Conservation (phyloP, 176 grass and related monocot genomes). For the Aegilops tauschii region DNA sequence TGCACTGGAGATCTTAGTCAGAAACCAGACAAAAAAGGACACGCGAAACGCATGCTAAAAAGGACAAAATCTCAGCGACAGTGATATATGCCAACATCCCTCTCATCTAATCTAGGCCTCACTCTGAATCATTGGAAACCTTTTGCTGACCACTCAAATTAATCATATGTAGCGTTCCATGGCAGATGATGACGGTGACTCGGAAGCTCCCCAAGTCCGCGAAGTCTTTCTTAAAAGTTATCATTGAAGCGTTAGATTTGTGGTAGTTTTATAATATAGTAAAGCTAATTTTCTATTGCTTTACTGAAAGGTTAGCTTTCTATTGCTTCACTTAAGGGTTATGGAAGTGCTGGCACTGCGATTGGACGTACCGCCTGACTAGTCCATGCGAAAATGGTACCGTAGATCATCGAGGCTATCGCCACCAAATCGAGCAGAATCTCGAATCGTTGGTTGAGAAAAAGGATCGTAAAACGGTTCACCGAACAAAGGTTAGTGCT, state of each 20-base stretch:
- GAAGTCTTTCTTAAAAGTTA: too few relatives aligned
- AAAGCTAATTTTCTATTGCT: too few relatives aligned
- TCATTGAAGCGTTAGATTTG: conserved; percentile 9
- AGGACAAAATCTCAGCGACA: background rate
- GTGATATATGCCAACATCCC: background rate
- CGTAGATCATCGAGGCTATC: conserved; percentile 53
- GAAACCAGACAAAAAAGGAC: background rate
- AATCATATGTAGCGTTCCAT: background rate
- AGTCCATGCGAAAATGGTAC: conserved; percentile 47
- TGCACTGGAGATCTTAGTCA: background rate
- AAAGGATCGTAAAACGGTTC: conserved; percentile 45
- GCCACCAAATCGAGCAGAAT: conserved; percentile 37
- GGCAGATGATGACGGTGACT: background rate
- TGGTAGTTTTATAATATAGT: too few relatives aligned
- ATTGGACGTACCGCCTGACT: conserved; percentile 60
- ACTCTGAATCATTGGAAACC: background rate
- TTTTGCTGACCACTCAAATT: background rate
- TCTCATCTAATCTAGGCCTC: background rate
- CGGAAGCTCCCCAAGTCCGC: background rate
- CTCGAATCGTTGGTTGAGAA: conserved; percentile 39
- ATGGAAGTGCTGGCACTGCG: conserved; percentile 83
- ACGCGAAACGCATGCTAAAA: background rate
- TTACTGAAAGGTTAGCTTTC: conserved; percentile 28
- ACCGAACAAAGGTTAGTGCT: conserved; percentile 63
- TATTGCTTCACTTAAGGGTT: conserved; percentile 70